Percentiles rank a stretch among this genome's conserved stretches.
Conservation (phyloP, 2,329 filamentous ascomycete genomes). For the Sporothrix variecibatus region DNA sequence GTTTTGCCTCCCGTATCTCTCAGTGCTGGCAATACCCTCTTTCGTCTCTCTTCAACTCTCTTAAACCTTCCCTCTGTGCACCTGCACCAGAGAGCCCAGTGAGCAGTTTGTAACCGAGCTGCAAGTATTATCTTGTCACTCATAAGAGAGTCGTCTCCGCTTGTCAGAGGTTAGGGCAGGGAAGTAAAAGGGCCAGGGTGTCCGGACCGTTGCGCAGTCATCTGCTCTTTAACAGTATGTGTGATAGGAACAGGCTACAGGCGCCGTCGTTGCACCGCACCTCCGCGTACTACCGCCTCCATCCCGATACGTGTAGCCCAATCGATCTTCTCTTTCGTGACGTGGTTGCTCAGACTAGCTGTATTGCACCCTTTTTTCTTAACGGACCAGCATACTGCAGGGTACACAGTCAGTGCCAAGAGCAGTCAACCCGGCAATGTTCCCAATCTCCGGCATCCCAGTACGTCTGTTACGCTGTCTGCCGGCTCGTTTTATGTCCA, state of each 20-base stretch:
- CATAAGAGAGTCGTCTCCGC: neutral
- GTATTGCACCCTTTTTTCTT: neutral
- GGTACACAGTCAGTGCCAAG: neutral
- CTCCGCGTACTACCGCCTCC: neutral
- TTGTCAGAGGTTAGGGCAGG: neutral
- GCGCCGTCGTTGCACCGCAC: neutral
- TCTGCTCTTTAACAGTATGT: neutral
- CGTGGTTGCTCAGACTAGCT: neutral
- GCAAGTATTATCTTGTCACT: neutral
- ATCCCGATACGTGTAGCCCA: conserved; percentile 9
- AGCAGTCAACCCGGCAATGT: neutral
- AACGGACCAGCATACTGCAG: neutral
- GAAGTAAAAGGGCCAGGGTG: neutral
- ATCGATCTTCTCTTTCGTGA: conserved; percentile 13
- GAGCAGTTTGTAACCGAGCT: neutral
- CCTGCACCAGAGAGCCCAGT: neutral
- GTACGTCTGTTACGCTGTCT: neutral
- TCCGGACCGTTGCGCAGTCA: neutral
- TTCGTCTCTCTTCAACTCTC: neutral
- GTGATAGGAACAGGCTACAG: neutral
- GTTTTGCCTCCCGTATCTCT: neutral
- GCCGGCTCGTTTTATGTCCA: neutral
- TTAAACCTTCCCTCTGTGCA: neutral
- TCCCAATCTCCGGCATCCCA: neutral
- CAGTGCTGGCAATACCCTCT: neutral